phyloP scores from a whole-genome alignment of 805 yeast genomes.

The Hanseniaspora clermontiae region DNA sequence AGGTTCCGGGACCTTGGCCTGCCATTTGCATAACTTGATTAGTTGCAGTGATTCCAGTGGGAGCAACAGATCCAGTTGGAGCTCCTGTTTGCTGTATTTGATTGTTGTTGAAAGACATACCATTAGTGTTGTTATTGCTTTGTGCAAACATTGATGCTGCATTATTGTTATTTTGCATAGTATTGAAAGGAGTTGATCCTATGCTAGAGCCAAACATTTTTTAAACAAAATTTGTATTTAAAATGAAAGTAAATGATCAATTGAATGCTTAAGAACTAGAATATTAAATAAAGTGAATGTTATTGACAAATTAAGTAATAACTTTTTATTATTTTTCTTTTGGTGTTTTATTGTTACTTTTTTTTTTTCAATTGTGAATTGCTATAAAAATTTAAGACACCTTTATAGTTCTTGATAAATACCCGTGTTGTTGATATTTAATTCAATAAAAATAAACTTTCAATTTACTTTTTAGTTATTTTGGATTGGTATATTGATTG shows the following conservation, averaged over 20 bases:
- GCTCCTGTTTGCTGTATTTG: slow-evolving; percentile 23
- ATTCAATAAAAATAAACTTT: not conserved
- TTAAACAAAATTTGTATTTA: not conserved
- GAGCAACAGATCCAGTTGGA: slow-evolving; percentile 28
- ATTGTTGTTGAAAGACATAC: slow-evolving; percentile 19
- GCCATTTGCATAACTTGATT: slow-evolving; percentile 14
- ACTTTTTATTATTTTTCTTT: no score
- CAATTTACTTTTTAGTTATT: not conserved
- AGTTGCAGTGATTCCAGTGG: slow-evolving; percentile 15
- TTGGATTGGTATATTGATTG: not conserved
- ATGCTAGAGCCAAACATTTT: slow-evolving; percentile 11
- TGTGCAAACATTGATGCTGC: slow-evolving; percentile 13
- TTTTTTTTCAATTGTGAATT: not conserved
- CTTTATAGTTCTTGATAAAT: not conserved
- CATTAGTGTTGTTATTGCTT: slow-evolving; percentile 13
- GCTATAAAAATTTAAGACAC: not conserved
- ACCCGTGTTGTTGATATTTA: not conserved
- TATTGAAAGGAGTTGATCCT: slow-evolving; percentile 7
- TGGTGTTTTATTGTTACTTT: not conserved
- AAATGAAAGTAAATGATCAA: not conserved
- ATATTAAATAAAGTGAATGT: no score
- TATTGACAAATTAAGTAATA: no score
- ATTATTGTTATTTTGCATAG: slow-evolving; percentile 2
- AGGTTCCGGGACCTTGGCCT: slow-evolving; percentile 41
- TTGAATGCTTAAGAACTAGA: no score